phyloP scores from a whole-genome alignment of 371 early-diverging fungal genomes.

The Haplosporangium sp. region DNA sequence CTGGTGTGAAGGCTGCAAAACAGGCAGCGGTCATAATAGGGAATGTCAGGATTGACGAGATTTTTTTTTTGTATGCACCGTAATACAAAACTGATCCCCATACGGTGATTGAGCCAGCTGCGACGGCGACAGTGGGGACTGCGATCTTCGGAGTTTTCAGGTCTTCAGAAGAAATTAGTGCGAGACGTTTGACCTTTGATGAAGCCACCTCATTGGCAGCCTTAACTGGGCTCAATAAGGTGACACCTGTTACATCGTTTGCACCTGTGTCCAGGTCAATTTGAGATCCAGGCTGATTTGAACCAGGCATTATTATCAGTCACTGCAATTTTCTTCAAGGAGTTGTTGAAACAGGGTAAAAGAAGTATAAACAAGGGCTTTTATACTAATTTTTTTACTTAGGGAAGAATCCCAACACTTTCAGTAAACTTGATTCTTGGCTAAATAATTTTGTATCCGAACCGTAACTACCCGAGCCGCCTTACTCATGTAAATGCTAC shows the following conservation, averaged over 20 bases:
- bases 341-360: background rate
- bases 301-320: no score
- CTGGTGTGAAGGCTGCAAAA: constrained; percentile 51
- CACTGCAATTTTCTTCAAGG: no score
- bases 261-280: background rate
- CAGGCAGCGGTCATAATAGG: constrained; percentile 45
- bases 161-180: constrained; percentile 47
- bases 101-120: constrained; percentile 25
- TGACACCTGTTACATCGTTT: background rate
- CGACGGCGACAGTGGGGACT: constrained; percentile 40
- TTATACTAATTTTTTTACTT: no score
- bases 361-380: no score
- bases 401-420: no score
- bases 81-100: constrained; percentile 43
- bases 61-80: constrained; percentile 45
- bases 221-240: background rate
- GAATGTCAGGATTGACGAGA: constrained; percentile 35
- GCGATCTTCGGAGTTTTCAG: constrained; percentile 47
- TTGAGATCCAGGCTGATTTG: background rate
- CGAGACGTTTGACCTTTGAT: constrained; percentile 38
- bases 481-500: no score
- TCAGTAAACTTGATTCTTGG: background rate
- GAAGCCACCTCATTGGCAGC: background rate
- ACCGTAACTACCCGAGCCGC: no score
- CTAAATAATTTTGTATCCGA: no score